A percentile compares a stretch with the other conserved stretches of the same genome.
These are phyloP conservation scores for Sordariomycetes sp. DNA, from an alignment of 2,329 filamentous ascomycete genomes.

Conservation along the genomic window DNA sequence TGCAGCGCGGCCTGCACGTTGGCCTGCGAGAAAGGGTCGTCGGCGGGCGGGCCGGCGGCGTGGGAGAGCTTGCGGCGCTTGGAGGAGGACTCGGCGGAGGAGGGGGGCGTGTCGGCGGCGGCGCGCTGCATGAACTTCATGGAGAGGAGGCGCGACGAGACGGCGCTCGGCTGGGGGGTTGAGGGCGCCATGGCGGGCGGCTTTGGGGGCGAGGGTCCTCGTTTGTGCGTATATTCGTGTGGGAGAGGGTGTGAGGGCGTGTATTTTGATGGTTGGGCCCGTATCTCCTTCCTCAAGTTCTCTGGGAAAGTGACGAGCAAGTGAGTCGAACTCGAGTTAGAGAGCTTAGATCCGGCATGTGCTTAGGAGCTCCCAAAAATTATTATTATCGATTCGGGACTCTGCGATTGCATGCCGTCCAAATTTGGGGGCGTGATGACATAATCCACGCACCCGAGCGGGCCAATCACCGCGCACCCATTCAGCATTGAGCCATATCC, in stretches of 20 bases:
- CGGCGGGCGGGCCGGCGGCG: conserved; percentile 16
- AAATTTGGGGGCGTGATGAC: background rate
- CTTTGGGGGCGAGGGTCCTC: background rate
- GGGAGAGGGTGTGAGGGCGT: background rate
- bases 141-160: conserved; percentile 80
- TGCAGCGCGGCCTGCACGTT: conserved; percentile 54
- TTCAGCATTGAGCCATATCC: conserved; percentile 3
- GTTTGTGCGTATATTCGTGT: background rate
- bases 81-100: conserved; percentile 37
- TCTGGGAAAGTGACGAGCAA: background rate
- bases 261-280: background rate
- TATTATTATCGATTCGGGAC: background rate
- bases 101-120: conserved; percentile 29
- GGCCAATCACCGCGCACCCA: background rate
- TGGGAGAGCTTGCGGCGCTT: conserved; percentile 52
- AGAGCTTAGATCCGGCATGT: background rate
- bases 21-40: conserved; percentile 19
- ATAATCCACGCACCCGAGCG: background rate
- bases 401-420: background rate
- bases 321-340: background rate
- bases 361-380: background rate
- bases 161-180: conserved; percentile 44
- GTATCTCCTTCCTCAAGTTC: background rate
- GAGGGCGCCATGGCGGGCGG: conserved; percentile 31
- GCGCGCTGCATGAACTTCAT: conserved; percentile 96